Conservation (phyloP, 352 stramenopile genomes). For the Globisporangium irregulare region DNA sequence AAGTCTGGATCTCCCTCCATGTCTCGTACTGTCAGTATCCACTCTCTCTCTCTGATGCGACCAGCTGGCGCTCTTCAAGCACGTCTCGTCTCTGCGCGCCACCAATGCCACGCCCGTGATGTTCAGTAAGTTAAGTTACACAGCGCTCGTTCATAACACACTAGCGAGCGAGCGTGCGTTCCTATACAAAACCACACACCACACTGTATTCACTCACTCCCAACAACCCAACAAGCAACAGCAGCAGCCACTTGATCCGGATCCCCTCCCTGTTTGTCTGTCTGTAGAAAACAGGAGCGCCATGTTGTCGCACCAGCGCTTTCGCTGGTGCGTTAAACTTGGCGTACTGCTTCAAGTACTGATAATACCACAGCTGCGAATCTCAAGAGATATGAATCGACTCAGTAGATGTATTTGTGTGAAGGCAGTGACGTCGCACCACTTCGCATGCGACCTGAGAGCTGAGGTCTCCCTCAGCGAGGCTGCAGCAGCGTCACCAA, state of each 20-base stretch:
- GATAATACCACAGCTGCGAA: background rate
- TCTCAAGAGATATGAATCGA: background rate
- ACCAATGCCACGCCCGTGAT: background rate
- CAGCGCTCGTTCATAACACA: background rate
- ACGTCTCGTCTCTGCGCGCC: background rate
- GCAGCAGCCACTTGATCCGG: no score
- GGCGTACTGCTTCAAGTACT: no score
- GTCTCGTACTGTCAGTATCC: background rate
- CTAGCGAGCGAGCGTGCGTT: background rate
- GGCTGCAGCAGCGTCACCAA: background rate
- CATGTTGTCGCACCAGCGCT: no score
- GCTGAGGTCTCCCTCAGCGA: background rate
- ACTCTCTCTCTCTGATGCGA: background rate
- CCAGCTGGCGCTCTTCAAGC: background rate
- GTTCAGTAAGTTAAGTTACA: background rate
- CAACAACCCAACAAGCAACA: no score
- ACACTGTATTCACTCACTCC: no score
- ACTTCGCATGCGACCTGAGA: no score
- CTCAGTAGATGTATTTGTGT: background rate
- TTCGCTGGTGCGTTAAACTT: no score
- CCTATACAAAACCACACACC: no score
- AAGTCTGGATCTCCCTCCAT: background rate
- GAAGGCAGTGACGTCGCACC: background rate
- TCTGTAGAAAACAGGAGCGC: no score
- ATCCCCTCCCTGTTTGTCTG: no score